Conservation (phyloP, 805 yeast genomes). For the Candida khao-thaluensis region DNA sequence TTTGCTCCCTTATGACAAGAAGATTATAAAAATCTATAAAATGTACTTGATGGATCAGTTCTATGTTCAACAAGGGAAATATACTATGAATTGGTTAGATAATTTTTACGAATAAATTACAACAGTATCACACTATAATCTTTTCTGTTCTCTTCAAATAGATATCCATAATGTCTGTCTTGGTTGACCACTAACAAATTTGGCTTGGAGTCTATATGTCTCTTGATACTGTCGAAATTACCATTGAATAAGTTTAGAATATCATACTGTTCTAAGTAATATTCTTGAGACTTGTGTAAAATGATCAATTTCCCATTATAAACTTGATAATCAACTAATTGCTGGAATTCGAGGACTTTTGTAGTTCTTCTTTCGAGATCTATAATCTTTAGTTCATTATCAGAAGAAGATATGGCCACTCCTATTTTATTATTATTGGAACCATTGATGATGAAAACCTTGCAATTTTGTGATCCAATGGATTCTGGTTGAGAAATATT, state of each 20-base stretch:
- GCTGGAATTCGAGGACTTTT: neutral
- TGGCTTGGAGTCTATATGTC: constrained; percentile 3
- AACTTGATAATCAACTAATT: constrained; percentile 3
- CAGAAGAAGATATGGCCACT: neutral
- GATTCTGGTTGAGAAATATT: neutral
- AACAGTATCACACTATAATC: constrained; percentile 34
- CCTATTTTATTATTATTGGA: neutral
- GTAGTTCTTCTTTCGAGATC: neutral
- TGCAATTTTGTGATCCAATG: constrained; percentile 1
- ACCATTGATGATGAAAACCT: neutral
- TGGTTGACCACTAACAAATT: constrained; percentile 30
- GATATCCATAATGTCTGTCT: constrained; percentile 31
- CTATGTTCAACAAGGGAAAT: constrained; percentile 18
- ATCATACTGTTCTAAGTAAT: constrained; percentile 2
- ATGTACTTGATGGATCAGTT: constrained; percentile 32
- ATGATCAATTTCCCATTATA: constrained; percentile 3
- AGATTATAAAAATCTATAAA: constrained; percentile 26
- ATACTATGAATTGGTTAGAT: constrained; percentile 24
- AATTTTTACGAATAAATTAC: constrained; percentile 11
- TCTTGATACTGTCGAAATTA: neutral
- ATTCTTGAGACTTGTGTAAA: neutral
- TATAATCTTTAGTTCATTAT: neutral
- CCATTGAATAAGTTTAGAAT: constrained; percentile 1
- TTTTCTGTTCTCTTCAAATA: constrained; percentile 40
- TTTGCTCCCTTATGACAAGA: constrained; percentile 30